phyloP scores from a whole-genome alignment of 352 stramenopile genomes.

The Phytophthora macrochlamydospora region DNA sequence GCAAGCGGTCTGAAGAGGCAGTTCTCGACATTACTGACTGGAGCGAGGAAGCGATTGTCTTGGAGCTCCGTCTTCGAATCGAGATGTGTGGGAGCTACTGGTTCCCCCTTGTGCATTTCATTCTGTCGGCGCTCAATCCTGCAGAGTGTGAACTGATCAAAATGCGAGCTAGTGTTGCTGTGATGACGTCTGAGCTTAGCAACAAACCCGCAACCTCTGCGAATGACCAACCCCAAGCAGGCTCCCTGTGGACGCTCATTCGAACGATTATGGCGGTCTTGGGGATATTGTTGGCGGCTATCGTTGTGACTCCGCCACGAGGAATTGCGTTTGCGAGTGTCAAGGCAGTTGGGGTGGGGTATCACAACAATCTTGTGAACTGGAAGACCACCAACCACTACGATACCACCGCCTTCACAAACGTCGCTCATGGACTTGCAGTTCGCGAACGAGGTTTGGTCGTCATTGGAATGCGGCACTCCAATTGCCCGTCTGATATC shows the following conservation, averaged over 20 bases:
- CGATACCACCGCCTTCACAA: constrained; percentile 1
- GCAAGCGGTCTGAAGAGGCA: background rate
- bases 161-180: constrained; percentile 13
- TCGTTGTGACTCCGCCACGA: background rate
- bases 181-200: background rate
- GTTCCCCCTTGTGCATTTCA: constrained; percentile 9
- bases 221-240: background rate
- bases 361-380: constrained; percentile 1
- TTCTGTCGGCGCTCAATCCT: background rate
- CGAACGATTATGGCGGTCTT: background rate
- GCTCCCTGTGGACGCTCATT: background rate
- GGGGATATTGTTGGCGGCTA: background rate
- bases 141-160: constrained; percentile 7
- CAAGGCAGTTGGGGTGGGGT: background rate
- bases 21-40: constrained; percentile 4
- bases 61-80: constrained; percentile 12
- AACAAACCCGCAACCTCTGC: background rate
- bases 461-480: constrained; percentile 16
- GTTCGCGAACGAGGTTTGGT: constrained; percentile 3
- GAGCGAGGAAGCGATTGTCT: background rate
- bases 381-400: constrained; percentile 5
- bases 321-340: constrained; percentile 18
- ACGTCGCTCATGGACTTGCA: background rate
- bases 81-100: constrained; percentile 4
- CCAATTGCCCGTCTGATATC: constrained; percentile 13